phyloP scores from a whole-genome alignment of 2,329 filamentous ascomycete genomes.

The Trichoderma breve region DNA sequence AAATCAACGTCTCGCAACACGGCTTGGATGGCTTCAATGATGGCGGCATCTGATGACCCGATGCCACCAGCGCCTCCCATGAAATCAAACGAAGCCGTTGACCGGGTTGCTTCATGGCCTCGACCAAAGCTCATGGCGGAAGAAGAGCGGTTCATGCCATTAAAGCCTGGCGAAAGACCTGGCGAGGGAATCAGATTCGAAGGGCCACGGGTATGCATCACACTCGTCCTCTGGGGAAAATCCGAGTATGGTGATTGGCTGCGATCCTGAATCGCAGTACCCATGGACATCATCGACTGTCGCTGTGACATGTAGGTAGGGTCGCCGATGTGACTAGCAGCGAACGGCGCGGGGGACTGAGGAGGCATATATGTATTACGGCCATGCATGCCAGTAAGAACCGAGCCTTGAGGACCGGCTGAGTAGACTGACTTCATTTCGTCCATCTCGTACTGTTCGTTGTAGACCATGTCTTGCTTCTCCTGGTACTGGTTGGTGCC shows the following conservation, averaged over 20 bases:
- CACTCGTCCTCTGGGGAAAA: slow-evolving; percentile 56
- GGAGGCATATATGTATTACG: slow-evolving; percentile 78
- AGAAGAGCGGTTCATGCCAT: slow-evolving; percentile 39
- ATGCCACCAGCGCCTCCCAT: slow-evolving; percentile 53
- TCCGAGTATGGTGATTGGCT: slow-evolving; percentile 60
- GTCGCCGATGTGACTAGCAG: slow-evolving; percentile 49
- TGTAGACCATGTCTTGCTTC: slow-evolving; percentile 63
- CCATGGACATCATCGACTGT: slow-evolving; percentile 70
- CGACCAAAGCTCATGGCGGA: slow-evolving; percentile 49
- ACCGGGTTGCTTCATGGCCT: slow-evolving; percentile 47
- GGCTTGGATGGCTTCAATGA: slow-evolving; percentile 78
- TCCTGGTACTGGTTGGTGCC: slow-evolving; percentile 68
- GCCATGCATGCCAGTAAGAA: slow-evolving; percentile 78
- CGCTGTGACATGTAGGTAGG: slow-evolving; percentile 56
- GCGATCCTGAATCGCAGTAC: slow-evolving; percentile 46
- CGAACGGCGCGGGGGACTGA: slow-evolving; percentile 72
- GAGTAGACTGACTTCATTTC: slow-evolving; percentile 97
- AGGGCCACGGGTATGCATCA: slow-evolving; percentile 55
- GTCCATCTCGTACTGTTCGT: slow-evolving; percentile 91
- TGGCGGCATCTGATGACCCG: slow-evolving; percentile 69
- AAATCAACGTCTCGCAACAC: slow-evolving; percentile 87
- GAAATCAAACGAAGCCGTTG: slow-evolving; percentile 58
- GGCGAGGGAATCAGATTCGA: slow-evolving; percentile 46
- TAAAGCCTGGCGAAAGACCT: slow-evolving; percentile 25
- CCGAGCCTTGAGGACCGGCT: slow-evolving; percentile 81